phyloP scores from a whole-genome alignment of 2,329 filamentous ascomycete species.

The Fusarium euwallaceae region DNA sequence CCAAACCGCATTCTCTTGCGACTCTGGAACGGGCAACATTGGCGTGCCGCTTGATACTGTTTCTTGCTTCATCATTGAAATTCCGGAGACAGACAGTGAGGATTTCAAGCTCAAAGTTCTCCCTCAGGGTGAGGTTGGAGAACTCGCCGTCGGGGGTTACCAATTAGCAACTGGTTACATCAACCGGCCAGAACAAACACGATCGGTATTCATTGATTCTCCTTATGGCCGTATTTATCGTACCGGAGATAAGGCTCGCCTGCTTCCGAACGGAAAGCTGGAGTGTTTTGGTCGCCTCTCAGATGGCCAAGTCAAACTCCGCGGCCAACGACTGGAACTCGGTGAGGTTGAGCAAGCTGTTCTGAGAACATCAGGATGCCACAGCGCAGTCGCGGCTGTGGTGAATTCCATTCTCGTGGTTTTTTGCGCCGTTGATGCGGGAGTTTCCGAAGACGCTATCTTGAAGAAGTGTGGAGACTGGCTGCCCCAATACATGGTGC shows the following conservation, averaged over 20 bases:
- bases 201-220: slow-evolving; percentile 76
- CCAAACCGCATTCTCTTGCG: slow-evolving; percentile 70
- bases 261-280: slow-evolving; percentile 76
- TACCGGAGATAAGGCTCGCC: slow-evolving; percentile 85
- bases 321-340: slow-evolving; percentile 85
- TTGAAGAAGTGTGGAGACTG: slow-evolving; percentile 75
- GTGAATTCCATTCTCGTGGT: slow-evolving; percentile 77
- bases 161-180: slow-evolving; percentile 87
- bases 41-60: slow-evolving; percentile 85
- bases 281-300: slow-evolving; percentile 86
- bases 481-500: slow-evolving; percentile 88
- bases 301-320: slow-evolving; percentile 86
- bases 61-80: slow-evolving; percentile 77
- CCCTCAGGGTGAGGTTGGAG: slow-evolving; percentile 77
- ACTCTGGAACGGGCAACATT: slow-evolving; percentile 75
- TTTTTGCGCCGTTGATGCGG: slow-evolving; percentile 73
- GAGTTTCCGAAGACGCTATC: slow-evolving; percentile 58
- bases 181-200: slow-evolving; percentile 83
- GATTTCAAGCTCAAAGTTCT: slow-evolving; percentile 64
- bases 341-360: slow-evolving; percentile 82
- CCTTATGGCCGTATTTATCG: slow-evolving; percentile 80
- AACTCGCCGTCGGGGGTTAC: slow-evolving; percentile 83
- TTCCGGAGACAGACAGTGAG: slow-evolving; percentile 47
- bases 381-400: slow-evolving; percentile 76
- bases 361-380: slow-evolving; percentile 71